A percentile compares a stretch with the other conserved stretches of the same genome.
Evolutionary conservation across 257 asterid species (phyloP).

Genomic region (Przewalskia tangutica): DNA sequence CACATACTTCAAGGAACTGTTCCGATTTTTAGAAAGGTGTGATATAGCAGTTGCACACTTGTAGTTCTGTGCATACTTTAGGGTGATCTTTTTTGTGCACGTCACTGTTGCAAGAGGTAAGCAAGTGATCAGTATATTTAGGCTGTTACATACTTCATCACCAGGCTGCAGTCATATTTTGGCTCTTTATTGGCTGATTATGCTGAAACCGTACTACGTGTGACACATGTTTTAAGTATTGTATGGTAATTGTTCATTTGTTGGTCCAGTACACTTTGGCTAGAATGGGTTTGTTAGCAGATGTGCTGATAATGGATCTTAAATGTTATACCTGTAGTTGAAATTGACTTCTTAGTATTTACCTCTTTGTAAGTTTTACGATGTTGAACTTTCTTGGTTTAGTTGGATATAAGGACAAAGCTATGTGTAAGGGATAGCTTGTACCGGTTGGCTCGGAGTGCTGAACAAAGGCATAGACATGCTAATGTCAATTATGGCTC

Average conservation of each 20-base stretch:
- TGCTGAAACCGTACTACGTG: background rate
- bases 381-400: slow-evolving; percentile 20
- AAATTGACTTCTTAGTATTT: background rate
- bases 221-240: background rate
- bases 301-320: background rate
- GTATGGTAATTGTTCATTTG: background rate
- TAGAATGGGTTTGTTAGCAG: background rate
- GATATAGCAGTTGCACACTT: background rate
- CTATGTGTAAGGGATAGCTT: slow-evolving; percentile 87
- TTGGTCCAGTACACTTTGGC: background rate
- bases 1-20: background rate
- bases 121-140: background rate
- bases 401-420: slow-evolving; percentile 80
- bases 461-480: slow-evolving; percentile 59
- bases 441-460: slow-evolving; percentile 80
- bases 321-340: background rate
- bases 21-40: background rate
- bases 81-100: background rate
- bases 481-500: slow-evolving; percentile 17
- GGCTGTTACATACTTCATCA: background rate
- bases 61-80: background rate
- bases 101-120: background rate
- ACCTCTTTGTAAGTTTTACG: background rate
- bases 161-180: background rate
- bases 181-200: background rate